Conservation (phyloP, 2,329 filamentous ascomycete species). For the Aureobasidium sp. region DNA sequence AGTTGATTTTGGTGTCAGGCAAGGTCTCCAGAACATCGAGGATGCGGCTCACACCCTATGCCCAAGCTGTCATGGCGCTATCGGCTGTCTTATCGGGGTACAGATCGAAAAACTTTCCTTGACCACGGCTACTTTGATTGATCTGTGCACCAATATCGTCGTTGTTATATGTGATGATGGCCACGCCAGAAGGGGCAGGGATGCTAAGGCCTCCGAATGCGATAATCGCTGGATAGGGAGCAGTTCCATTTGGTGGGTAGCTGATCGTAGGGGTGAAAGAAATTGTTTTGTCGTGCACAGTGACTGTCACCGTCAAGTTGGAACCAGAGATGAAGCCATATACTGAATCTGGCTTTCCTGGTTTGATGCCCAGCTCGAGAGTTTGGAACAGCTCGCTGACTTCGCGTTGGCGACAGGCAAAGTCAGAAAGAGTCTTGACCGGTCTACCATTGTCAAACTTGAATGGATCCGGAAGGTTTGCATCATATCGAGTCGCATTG, state of each 20-base stretch:
- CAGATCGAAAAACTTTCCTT: constrained; percentile 52
- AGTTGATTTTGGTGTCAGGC: constrained; percentile 38
- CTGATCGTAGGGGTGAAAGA: constrained; percentile 31
- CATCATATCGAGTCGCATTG: background rate
- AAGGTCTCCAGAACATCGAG: constrained; percentile 50
- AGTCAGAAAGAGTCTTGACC: constrained; percentile 29
- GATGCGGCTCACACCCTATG: constrained; percentile 54
- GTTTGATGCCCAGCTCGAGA: constrained; percentile 32
- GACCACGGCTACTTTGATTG: constrained; percentile 40
- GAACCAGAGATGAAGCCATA: constrained; percentile 26
- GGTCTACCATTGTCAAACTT: constrained; percentile 29
- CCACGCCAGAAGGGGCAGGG: constrained; percentile 47
- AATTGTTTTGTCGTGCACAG: constrained; percentile 28
- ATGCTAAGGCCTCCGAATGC: constrained; percentile 48
- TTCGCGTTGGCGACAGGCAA: constrained; percentile 31
- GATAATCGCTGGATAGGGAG: constrained; percentile 51
- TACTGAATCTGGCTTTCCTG: constrained; percentile 28
- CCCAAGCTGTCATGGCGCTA: constrained; percentile 54
- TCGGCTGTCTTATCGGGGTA: too few species aligned
- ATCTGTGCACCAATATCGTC: constrained; percentile 48
- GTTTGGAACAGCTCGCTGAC: constrained; percentile 29
- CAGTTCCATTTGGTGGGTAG: constrained; percentile 34
- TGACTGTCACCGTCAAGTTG: constrained; percentile 29
- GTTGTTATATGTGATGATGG: constrained; percentile 52
- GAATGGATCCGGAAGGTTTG: constrained; percentile 30